These are phyloP conservation scores for Exserohilum turcica DNA, from an alignment of 2,329 filamentous ascomycete genomes.

Conservation along the genomic window DNA sequence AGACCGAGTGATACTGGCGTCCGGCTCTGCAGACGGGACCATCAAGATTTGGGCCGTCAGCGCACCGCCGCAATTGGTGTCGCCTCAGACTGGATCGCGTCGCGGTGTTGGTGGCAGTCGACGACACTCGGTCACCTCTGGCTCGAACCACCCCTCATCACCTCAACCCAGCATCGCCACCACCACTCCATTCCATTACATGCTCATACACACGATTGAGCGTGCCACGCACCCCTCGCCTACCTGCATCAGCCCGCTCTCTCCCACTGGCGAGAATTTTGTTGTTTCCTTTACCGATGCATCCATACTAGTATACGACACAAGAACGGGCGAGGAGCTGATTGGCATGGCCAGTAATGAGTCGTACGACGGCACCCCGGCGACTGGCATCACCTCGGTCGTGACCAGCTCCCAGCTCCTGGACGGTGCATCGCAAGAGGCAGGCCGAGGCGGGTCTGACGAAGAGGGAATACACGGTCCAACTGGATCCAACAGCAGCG, in stretches of 20 bases:
- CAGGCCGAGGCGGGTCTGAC: slow-evolving; percentile 66
- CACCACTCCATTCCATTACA: slow-evolving; percentile 84
- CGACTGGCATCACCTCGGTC: slow-evolving; percentile 85
- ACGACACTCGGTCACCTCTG: slow-evolving; percentile 91
- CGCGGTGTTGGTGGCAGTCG: slow-evolving; percentile 75
- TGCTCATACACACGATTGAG: slow-evolving; percentile 83
- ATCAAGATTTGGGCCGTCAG: slow-evolving; percentile 95
- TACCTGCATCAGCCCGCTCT: slow-evolving; percentile 91
- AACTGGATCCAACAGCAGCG: slow-evolving; percentile 77
- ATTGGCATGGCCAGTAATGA: slow-evolving; percentile 92
- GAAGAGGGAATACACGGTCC: slow-evolving; percentile 81
- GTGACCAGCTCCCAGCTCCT: slow-evolving; percentile 84
- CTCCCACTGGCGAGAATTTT: slow-evolving; percentile 80
- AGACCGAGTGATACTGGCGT: slow-evolving; percentile 87
- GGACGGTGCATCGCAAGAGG: slow-evolving; percentile 66
- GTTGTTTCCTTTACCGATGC: slow-evolving; percentile 93
- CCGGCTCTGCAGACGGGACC: slow-evolving; percentile 86
- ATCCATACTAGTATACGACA: slow-evolving; percentile 89
- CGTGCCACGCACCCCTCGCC: slow-evolving; percentile 74
- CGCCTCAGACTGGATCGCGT: slow-evolving; percentile 74
- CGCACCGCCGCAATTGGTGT: slow-evolving; percentile 82
- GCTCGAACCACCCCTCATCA: slow-evolving; percentile 86
- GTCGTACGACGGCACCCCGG: slow-evolving; percentile 86
- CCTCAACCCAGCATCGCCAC: slow-evolving; percentile 88
- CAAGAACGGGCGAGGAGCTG: slow-evolving; percentile 86